Conservation (phyloP, 1,139 yeast species). For the Debaryomyces subglobosus region DNA sequence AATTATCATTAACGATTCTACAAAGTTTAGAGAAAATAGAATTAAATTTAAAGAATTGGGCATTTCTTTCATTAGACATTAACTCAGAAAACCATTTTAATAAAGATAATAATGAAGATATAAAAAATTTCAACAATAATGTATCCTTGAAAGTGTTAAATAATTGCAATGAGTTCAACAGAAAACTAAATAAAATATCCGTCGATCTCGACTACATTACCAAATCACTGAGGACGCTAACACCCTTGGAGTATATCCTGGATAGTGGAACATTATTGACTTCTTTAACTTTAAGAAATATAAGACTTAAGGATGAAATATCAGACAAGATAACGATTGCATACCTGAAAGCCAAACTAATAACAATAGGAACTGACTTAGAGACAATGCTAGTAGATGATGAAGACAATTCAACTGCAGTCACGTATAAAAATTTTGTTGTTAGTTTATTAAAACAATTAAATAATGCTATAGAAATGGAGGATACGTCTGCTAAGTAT, state of each 20-base stretch:
- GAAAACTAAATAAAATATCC: slow-evolving; percentile 42
- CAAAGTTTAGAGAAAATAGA: slow-evolving; percentile 55
- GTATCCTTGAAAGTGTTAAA: slow-evolving; percentile 51
- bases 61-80: slow-evolving; percentile 56
- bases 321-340: slow-evolving; percentile 55
- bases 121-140: slow-evolving; percentile 47
- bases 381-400: slow-evolving; percentile 42
- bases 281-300: slow-evolving; percentile 50
- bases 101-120: slow-evolving; percentile 27
- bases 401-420: slow-evolving; percentile 36
- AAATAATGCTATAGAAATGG: slow-evolving; percentile 49
- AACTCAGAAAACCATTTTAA: slow-evolving; percentile 47
- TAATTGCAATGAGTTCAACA: slow-evolving; percentile 53
- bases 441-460: slow-evolving; percentile 54
- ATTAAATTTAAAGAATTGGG: slow-evolving; percentile 55
- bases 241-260: slow-evolving; percentile 52
- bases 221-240: slow-evolving; percentile 39
- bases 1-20: slow-evolving; percentile 48
- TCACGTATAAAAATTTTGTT: slow-evolving; percentile 55
- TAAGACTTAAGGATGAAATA: slow-evolving; percentile 50
- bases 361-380: slow-evolving; percentile 57
- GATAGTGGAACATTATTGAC: slow-evolving; percentile 63
- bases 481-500: slow-evolving; percentile 53
- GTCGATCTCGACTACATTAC: slow-evolving; percentile 52
- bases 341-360: slow-evolving; percentile 58